Base-by-base conservation (phyloP, 1,284 basidiomycete genomes). In the Wolfiporia cocos region DNA sequence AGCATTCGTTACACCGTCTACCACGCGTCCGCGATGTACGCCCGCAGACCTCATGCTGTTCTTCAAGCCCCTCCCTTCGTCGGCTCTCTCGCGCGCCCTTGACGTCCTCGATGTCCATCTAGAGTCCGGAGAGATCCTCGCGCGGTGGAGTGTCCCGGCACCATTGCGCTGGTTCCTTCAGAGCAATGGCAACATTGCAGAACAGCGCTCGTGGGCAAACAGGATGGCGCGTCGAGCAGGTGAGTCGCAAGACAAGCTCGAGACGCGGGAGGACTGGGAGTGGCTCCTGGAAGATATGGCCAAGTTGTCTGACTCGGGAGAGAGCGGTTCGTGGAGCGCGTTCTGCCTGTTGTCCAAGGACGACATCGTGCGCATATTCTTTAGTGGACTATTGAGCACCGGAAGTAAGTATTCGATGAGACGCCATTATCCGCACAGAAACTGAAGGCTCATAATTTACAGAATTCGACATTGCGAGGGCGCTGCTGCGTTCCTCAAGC, bases 21-120 rank as follows among this genome's bases (percentile, higher is more conserved):
- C 82, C 1, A 64, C 71, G 12, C 71, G 72, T 23, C 71, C 78
- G 0, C 67, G 62, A 3, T 74, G 70, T 53, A 72, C 78, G 6
- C 67, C 91, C 5, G 67, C 74, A n/a, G 88, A 93, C 48, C 69
- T 95, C 5, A 68, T 86, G 48, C 50, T 83, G n/a, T 91, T 92
- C 68, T 91, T 92, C 69, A 73, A 76, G 44, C 84, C 89, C 14
- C 70, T 95, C 11, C 78, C 82, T 1, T 65, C 81, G 17, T 64
- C 76, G 4, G 81, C 86, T 0, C 68, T 96, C 3, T 92, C 91
- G 0, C 76, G 79, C 37, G 81, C 85, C 5, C 74, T 97, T 24
- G 93, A 97, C 59, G 79, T 92, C 37, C 74, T 96, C 36, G 93
- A 97, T 62, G 78, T 94, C 1, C 92, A 96, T 61, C 74, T 97